These are phyloP conservation scores for Aethionema arabicum DNA, from an alignment of 345 rosid genomes.

Conservation along the genomic window DNA sequence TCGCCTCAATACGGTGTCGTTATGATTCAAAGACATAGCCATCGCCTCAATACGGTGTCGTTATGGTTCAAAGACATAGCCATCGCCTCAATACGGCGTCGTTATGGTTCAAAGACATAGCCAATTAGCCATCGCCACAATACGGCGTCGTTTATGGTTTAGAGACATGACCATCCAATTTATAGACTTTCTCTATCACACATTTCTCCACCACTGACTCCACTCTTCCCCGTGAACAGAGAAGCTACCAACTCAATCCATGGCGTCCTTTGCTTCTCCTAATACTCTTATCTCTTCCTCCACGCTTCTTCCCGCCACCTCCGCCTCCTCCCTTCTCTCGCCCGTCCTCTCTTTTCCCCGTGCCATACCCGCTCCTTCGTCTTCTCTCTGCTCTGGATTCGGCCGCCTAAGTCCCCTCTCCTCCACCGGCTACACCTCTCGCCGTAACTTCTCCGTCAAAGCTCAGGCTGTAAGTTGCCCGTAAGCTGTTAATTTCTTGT, in stretches of 20 bases:
- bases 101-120: too few species aligned
- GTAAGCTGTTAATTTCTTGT: background rate
- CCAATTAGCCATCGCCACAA: too few species aligned
- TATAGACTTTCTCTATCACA: too few species aligned
- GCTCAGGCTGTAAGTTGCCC: conserved; percentile 46
- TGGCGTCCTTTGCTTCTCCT: conserved; percentile 61
- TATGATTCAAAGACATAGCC: too few species aligned
- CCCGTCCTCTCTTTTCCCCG: conserved; percentile 35
- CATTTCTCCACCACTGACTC: too few species aligned
- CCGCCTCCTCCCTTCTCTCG: conserved; percentile 37
- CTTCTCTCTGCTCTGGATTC: conserved; percentile 42
- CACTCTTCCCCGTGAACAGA: background rate
- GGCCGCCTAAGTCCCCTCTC: conserved; percentile 36
- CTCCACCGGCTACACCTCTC: conserved; percentile 38
- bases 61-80: too few species aligned
- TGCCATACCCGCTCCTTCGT: conserved; percentile 46
- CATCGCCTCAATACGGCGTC: too few species aligned
- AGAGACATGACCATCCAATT: too few species aligned
- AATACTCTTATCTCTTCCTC: conserved; percentile 48
- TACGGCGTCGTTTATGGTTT: too few species aligned
- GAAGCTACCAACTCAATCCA: conserved; percentile 15
- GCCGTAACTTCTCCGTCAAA: conserved; percentile 49
- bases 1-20: too few species aligned
- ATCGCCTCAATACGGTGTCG: too few species aligned
- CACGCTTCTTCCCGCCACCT: conserved; percentile 34